Base-by-base conservation (phyloP, 2,329 filamentous ascomycete genomes). In the Clarireedia sp. region DNA sequence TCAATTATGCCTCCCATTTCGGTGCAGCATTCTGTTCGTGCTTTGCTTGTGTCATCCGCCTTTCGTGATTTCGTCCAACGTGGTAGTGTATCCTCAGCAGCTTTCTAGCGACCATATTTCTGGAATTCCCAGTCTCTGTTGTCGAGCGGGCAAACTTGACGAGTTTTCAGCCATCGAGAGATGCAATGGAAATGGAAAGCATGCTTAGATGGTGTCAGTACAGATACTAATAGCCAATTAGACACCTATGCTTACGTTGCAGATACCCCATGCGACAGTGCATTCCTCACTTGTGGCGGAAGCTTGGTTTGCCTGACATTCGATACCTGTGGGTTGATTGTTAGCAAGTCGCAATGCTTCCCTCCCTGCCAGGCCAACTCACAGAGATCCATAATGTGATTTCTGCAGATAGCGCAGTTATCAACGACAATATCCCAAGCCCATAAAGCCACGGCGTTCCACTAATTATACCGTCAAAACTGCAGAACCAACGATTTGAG, bases 131-230 rank as follows among this genome's bases (percentile, higher is more conserved):
- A 99, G 73, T 99, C 94, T 66, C 92, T 80, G 75, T 99, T 99
- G 75, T 99, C 94, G 45, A 99, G 78, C 16, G 94, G 94, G 70
- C 94, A 99, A 49, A 99, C 94, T 71, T 97, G 94, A 69, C 94
- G 86, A n/a, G 94, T 96, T 80, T 99, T 99, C 57, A 99, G 78
- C 94, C 94, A 99, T 74, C 94, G 83, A 12, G 94, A 97, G 70
- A 99, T 99, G 78, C 94, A 99, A 76, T 99, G 94, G 76, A 99
- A 99, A 74, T 99, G 94, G 79, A 99, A 99, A 29, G 94, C 94
- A 70, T 99, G 94, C 94, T 99, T 67, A 57, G 58, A 21, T 17
- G 26, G 17, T 33, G 17, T 37, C 19, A 45, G 43, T 59, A 29
- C 58, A 49, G 41, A 24, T 56, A 40, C 43, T 51, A 45, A 8